phyloP scores from a whole-genome alignment of 441 rosid species.

The Euphorbia schlechtendalii region DNA sequence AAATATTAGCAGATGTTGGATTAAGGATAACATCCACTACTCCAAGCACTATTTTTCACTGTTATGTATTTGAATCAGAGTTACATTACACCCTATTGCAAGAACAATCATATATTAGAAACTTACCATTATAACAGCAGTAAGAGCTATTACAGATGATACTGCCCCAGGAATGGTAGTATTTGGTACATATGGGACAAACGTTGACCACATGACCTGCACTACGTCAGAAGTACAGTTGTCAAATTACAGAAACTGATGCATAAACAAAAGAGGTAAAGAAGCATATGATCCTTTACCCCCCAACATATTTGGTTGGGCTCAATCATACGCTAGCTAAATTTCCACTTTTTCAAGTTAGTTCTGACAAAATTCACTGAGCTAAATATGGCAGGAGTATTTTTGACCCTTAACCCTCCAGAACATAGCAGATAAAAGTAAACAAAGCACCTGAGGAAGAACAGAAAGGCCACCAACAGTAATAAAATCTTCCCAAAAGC shows the following conservation, averaged over 20 bases:
- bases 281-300: not conserved
- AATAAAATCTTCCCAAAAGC: constrained; percentile 75
- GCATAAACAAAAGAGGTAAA: not conserved
- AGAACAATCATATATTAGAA: constrained; percentile 14
- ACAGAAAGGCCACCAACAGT: constrained; percentile 71
- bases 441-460: constrained; percentile 63
- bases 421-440: constrained; percentile 11
- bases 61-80: not conserved
- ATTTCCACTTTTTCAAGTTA: not conserved
- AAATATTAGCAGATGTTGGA: not conserved
- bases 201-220: constrained; percentile 94
- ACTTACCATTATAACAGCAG: constrained; percentile 70
- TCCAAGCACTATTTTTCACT: not conserved
- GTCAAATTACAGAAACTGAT: not conserved
- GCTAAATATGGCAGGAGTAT: not conserved
- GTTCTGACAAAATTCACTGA: not conserved
- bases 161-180: constrained; percentile 59
- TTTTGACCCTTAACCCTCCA: not conserved
- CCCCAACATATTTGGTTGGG: not conserved
- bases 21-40: too few relatives aligned
- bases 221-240: not conserved
- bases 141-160: constrained; percentile 50
- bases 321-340: not conserved
- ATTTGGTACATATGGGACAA: constrained; percentile 68
- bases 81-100: not conserved